These are phyloP conservation scores for Ceriops zippeliana DNA, from an alignment of 345 rosid genomes.

Conservation along the genomic window DNA sequence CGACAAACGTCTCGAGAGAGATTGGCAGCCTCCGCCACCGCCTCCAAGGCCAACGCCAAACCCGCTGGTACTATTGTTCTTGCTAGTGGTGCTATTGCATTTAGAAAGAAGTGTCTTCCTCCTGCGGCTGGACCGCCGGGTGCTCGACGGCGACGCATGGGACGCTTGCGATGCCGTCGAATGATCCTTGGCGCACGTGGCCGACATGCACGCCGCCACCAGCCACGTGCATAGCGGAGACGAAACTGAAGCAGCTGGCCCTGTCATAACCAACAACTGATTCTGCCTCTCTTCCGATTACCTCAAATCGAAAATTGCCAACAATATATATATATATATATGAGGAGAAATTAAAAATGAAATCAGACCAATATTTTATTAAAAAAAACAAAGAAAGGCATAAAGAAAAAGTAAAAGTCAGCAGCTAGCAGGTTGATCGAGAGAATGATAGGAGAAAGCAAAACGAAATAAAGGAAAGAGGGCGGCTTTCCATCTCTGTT, in stretches of 20 bases:
- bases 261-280: slow-evolving; percentile 12
- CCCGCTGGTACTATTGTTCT: background rate
- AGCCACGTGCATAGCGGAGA: slow-evolving; percentile 88
- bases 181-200: slow-evolving; percentile 42
- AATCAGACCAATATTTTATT: background rate
- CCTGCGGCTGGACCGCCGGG: slow-evolving; percentile 23
- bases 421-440: background rate
- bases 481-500: slow-evolving; percentile 12
- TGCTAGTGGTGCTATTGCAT: slow-evolving; percentile 9
- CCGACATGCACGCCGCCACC: slow-evolving; percentile 82
- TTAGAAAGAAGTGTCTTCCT: slow-evolving; percentile 33
- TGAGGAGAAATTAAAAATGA: background rate
- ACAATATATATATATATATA: no score
- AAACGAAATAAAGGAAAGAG: background rate
- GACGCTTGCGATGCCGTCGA: slow-evolving; percentile 17
- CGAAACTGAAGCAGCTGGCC: slow-evolving; percentile 32
- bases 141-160: slow-evolving; percentile 25
- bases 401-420: background rate
- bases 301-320: no score
- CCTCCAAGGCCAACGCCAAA: background rate
- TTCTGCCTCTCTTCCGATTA: background rate
- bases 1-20: slow-evolving; percentile 11
- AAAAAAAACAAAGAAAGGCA: background rate
- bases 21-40: slow-evolving; percentile 13
- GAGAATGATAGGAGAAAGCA: background rate